phyloP scores from a whole-genome alignment of 1,139 yeast genomes.

The Suhomyces coccinellae region DNA sequence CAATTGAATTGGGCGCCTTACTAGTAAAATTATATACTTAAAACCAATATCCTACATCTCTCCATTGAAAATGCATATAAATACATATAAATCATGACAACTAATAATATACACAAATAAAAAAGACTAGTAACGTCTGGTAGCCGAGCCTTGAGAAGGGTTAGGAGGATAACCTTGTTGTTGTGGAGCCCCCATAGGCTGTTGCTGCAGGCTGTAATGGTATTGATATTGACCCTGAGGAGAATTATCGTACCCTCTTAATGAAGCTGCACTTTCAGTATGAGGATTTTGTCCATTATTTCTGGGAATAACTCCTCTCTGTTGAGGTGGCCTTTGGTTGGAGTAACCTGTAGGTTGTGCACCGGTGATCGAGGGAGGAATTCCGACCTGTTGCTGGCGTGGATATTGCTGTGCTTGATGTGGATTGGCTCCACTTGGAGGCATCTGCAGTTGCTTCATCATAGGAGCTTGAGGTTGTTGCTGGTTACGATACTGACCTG shows the following conservation, averaged over 20 bases:
- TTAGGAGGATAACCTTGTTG: conserved; percentile 11
- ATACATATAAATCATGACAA: not conserved
- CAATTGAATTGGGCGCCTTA: too few species aligned
- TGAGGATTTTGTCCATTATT: conserved; percentile 9
- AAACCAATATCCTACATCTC: too few species aligned
- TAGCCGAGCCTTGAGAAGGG: conserved; percentile 9
- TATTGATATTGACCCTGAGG: conserved; percentile 15
- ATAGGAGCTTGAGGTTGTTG: conserved; percentile 13
- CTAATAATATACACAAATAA: not conserved
- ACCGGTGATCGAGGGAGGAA: conserved; percentile 5
- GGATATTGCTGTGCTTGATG: conserved; percentile 5
- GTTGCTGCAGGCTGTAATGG: conserved; percentile 16
- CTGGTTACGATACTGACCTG: conserved; percentile 12
- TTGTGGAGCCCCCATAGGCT: conserved; percentile 4
- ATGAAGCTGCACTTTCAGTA: conserved; percentile 9
- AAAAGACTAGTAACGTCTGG: conserved; percentile 13
- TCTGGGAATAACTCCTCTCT: conserved; percentile 14
- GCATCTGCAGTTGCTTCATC: conserved; percentile 8
- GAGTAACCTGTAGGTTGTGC: conserved; percentile 8
- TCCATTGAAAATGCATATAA: conserved; percentile 12
- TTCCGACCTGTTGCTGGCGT: conserved; percentile 9
- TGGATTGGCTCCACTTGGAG: not conserved
- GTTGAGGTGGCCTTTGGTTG: conserved; percentile 11
- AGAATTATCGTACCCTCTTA: conserved; percentile 12
- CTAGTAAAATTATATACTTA: too few species aligned